Evolutionary conservation across 2,329 filamentous ascomycete genomes (phyloP).

Genomic region (Aspergillus sp.): DNA sequence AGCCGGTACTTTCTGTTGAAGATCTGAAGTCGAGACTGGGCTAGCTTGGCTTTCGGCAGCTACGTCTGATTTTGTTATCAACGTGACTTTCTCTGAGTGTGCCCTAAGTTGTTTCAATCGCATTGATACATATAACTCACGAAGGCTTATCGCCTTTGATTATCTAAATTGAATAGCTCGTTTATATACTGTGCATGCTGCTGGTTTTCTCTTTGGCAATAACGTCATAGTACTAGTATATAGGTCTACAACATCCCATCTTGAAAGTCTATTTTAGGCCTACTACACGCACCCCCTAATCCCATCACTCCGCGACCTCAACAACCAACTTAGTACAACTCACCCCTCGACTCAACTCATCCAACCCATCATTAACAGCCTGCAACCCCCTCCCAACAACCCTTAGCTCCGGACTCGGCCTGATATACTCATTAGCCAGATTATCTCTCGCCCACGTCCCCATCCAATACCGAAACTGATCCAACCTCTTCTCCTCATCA

Average conservation of each 20-base stretch:
- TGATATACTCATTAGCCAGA: constrained; percentile 34
- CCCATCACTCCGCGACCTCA: constrained; percentile 37
- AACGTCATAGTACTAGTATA: too few species aligned
- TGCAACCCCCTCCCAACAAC: constrained; percentile 42
- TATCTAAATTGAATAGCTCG: too few species aligned
- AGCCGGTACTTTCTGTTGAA: background rate
- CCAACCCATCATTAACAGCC: constrained; percentile 43
- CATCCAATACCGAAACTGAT: constrained; percentile 46
- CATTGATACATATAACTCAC: too few species aligned
- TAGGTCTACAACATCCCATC: too few species aligned
- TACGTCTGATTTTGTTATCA: too few species aligned
- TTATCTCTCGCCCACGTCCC: constrained; percentile 40
- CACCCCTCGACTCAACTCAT: constrained; percentile 40
- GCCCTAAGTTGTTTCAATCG: too few species aligned
- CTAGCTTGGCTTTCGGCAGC: background rate
- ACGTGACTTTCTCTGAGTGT: too few species aligned
- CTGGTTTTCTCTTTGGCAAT: too few species aligned
- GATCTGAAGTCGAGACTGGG: background rate
- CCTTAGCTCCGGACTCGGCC: constrained; percentile 42
- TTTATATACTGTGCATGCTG: too few species aligned
- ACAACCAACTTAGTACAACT: constrained; percentile 49
- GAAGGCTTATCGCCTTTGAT: too few species aligned
- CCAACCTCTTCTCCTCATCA: constrained; percentile 36
- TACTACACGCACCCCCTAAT: too few species aligned
- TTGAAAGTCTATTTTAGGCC: too few species aligned